Evolutionary conservation across 805 yeast species (phyloP), one percentile per base, ranked within the genome.

Genomic region (Metschnikowia lunata): DNA sequence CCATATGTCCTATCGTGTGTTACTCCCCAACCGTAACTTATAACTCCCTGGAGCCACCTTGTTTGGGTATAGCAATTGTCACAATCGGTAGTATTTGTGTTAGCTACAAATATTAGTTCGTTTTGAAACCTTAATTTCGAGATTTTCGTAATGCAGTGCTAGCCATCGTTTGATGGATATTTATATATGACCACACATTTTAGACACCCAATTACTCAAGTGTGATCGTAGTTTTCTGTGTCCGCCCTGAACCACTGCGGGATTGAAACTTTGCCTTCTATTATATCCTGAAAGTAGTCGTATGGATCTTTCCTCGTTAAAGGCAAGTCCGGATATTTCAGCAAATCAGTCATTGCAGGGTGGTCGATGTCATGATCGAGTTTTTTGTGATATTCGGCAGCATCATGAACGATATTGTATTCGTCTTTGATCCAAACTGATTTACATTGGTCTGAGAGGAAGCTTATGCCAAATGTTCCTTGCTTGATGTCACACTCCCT

Each of bases 401-500:
- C 52, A 28, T 55, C 57, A 23, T 54, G 53, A 8, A 62, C 59
- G 14, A 62, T 63, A 18, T 49, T 48, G 56, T 64, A 74, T 48
- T 69, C 75, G 39, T 70, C 72, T 43, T 64, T 43, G 27, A 51
- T 26, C 54, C 51, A 50, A 14, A 11, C 42, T 6, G 46, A 46
- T 30, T 33, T 37, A 34, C 53, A 49, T 14, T 32, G 9, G 12
- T 26, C 29, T 34, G 42, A 64, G 36, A 74, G 50, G 26, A 58
- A 55, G 3, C 50, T 40, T 39, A 60, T 61, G 36, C 61, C 58
- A 53, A 76, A 71, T 8, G 77, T 74, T 11, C 76, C 62, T 31
- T 70, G 52, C 11, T 52, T 46, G 4, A 62, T 58, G 12, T 54
- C 40, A 9, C 55, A 53, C 33, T 61, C 61, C 36, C 26, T 7